Base-by-base conservation (phyloP, 2,329 filamentous ascomycete species). In the Fusarium abutilonis region DNA sequence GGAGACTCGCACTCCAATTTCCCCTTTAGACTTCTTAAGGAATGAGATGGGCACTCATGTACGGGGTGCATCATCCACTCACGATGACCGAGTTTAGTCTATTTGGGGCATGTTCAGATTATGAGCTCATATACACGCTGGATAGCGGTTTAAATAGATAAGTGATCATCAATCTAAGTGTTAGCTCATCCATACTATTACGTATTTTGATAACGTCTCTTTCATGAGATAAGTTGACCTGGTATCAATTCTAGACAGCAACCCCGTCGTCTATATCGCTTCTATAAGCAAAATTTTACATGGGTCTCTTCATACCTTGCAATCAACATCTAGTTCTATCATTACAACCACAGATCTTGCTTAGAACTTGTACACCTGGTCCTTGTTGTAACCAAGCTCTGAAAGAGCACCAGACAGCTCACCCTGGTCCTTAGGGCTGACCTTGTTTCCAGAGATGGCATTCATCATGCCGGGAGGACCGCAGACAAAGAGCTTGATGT, bases 401-500 rank as follows among this genome's bases (percentile, higher is more conserved):
- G 92, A 89, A 66, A 99, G 82, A 64, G 89, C 82, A 63, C 91
- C 95, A 9, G 81, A 82, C 66, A 99, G 83, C 80, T 98, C 94
- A 69, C 95, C 95, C 81, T 99, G 95, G 76, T 99, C 93, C 72
- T 86, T 83, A n/a, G 93, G 93, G 79, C 90, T 95, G 76, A 89
- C 89, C 91, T 99, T 98, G 72, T 80, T 79, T 31, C 95, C 95
- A 34, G 90, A 94, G 68, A 98, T 88, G 57, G 93, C 90, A 78
- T 97, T 96, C 87, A 97, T 97, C 83, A 98, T 76, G 38, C 89
- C 91, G 3, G 94, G 93, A 11, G 95, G 95, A 0, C 94, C 94
- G 78, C 94, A 98, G 34, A 99, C 92, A 73, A 99, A 98, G 63
- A 98, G 78, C 87, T 98, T 98, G 82, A 97, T 88, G 80, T 97